Evolutionary conservation across 495 filamentous ascomycete genomes (phyloP), one percentile per base, ranked within the genome.

Genomic region (Glutinoglossum americanum): DNA sequence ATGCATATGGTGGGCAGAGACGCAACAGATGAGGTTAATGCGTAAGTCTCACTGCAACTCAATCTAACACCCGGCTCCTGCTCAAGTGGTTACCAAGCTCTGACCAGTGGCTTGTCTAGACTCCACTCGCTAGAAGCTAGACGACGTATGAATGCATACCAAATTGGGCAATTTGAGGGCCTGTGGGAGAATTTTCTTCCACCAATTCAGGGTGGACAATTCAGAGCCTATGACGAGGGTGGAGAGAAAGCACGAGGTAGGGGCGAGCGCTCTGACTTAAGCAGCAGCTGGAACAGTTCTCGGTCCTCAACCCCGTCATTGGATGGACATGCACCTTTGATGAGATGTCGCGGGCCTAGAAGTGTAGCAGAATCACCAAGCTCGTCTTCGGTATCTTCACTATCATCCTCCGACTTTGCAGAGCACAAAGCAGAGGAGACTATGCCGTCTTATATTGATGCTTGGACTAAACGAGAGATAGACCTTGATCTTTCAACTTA

Each of bases 1-100:
- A 73, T 78, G 68, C 92, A 98, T 67, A 90, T 97, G 88, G 82
- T 98, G 54, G 92, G 92, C 55, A 78, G 87, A 70, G 92, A 98
- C 80, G 93, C 87, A 39, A 96, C 92, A 19, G 88, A 96, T 68
- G 92, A 97, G 70, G 82, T 96, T 64, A 88, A 84, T 69, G 83
- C 79, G 87, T 95, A 76, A 58, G 87, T 81, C 9, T 60, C 55
- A 45, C 32, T 59, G n/a, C 3, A 45, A 54, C 6, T 11, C 8
- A 51, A 3, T 57, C 21, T 35, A 5, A 54, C 1, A 54, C 23
- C 54, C 19, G 11, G 30, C 4, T 19, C 23, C 21, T 28, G 15
- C 3, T 28, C 21, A 28, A 58, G 57, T 27, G 15, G 23, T 47
- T 47, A 56, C 11, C 54, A 41, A 25, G 3, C 10, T 35, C 56